A percentile compares a stretch with the other conserved stretches of the same genome.
Evolutionary conservation across 768 basidiomycete genomes (phyloP).

Genomic region (Lactarius sp.): DNA sequence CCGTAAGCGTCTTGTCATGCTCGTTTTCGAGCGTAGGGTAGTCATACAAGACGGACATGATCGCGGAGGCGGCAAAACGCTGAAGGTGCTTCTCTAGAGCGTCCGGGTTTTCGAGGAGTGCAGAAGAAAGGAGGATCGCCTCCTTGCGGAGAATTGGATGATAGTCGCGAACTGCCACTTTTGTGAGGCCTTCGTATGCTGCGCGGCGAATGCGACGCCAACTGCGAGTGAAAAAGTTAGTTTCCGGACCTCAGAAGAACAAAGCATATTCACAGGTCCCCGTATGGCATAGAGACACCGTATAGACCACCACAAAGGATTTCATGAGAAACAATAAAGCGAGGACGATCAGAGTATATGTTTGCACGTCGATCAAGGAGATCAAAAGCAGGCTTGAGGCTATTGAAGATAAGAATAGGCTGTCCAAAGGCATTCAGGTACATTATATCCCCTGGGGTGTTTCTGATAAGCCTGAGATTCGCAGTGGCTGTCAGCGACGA

Average conservation of each 20-base stretch:
- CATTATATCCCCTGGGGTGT: neutral
- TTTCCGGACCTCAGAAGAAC: neutral
- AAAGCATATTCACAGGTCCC: neutral
- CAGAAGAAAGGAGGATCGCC: slow-evolving; percentile 1
- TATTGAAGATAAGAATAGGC: neutral
- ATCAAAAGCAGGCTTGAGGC: neutral
- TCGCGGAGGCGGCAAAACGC: slow-evolving; percentile 8
- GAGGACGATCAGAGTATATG: too few species aligned
- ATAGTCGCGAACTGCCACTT: slow-evolving; percentile 8
- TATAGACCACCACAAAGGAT: too few species aligned
- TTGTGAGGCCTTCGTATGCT: slow-evolving; percentile 13
- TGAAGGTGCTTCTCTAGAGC: neutral
- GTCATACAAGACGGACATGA: slow-evolving; percentile 7
- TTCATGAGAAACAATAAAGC: too few species aligned
- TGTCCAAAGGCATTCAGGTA: neutral
- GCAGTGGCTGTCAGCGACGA: neutral
- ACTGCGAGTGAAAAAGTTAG: neutral
- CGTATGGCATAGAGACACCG: too few species aligned
- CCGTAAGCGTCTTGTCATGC: too few species aligned
- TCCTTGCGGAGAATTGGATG: slow-evolving; percentile 5
- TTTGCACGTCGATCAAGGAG: too few species aligned
- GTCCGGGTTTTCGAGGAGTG: neutral
- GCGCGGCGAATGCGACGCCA: slow-evolving; percentile 11
- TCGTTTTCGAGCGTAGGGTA: too few species aligned
- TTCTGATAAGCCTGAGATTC: neutral